phyloP scores from a whole-genome alignment of 75 land plant genomes.

The Sequoia sempervirens region DNA sequence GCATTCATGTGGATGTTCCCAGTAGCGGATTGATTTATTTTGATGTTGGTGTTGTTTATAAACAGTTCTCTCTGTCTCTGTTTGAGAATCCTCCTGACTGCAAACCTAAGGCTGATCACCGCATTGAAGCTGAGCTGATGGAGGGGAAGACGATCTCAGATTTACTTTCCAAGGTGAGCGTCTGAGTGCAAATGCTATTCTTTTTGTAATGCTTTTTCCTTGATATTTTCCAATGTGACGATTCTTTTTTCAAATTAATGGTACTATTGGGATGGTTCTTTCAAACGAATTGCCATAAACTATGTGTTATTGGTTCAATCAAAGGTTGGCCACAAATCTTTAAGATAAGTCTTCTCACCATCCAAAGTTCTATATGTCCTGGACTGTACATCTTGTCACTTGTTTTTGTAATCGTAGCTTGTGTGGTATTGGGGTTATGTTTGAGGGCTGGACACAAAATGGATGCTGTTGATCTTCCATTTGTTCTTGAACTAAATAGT shows the following conservation, averaged over 20 bases:
- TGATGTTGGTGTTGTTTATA: constrained; percentile 77
- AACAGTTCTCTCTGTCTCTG: constrained; percentile 59
- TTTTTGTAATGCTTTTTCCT: background rate
- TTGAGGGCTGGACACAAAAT: background rate
- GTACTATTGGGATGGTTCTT: background rate
- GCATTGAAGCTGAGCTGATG: background rate
- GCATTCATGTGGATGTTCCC: constrained; percentile 61
- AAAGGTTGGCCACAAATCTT: background rate
- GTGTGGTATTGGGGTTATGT: background rate
- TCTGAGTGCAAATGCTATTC: background rate
- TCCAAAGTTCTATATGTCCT: background rate
- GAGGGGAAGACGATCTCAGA: constrained; percentile 1
- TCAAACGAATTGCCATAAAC: background rate
- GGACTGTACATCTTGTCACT: no score
- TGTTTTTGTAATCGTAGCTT: background rate
- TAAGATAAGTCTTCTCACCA: background rate
- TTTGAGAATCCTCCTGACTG: constrained; percentile 77
- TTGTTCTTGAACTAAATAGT: background rate
- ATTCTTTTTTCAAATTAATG: background rate
- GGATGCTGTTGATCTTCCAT: background rate
- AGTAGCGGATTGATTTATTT: constrained; percentile 77
- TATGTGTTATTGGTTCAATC: background rate
- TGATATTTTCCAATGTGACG: background rate
- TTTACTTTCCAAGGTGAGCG: background rate
- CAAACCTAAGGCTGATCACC: background rate